Evolutionary conservation across 768 basidiomycete species (phyloP).

Genomic region (Mycena galopus): DNA sequence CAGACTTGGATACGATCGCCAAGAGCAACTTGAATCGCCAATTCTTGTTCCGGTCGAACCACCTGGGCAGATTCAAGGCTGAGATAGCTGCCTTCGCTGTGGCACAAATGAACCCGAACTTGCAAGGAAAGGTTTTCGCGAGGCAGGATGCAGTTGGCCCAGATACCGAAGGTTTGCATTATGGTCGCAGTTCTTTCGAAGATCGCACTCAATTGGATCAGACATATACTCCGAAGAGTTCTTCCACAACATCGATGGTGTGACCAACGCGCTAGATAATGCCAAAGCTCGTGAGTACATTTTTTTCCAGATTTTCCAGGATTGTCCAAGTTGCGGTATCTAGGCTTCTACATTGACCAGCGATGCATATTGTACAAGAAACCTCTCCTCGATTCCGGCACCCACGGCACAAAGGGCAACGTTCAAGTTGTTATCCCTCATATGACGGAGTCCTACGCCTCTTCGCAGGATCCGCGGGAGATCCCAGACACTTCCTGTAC

Average conservation of each 20-base stretch:
- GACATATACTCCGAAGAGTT: constrained; percentile 91
- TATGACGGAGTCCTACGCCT: constrained; percentile 95
- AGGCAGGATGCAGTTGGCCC: constrained; percentile 95
- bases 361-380: constrained; percentile 97
- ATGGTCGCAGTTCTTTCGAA: constrained; percentile 60
- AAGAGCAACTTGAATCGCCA: constrained; percentile 99
- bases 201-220: constrained; percentile 48
- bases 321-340: constrained; percentile 21
- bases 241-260: constrained; percentile 89
- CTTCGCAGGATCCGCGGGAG: constrained; percentile 98
- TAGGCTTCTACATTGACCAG: constrained; percentile 98
- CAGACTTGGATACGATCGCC: constrained; percentile 98
- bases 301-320: background rate
- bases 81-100: constrained; percentile 94
- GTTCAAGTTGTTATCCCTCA: constrained; percentile 95
- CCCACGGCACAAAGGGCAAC: constrained; percentile 98
- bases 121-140: constrained; percentile 86
- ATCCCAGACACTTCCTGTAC: constrained; percentile 97
- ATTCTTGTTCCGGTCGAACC: constrained; percentile 97
- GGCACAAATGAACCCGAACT: constrained; percentile 94
- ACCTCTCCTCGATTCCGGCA: constrained; percentile 96
- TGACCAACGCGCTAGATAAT: constrained; percentile 98
- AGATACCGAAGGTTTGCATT: constrained; percentile 87
- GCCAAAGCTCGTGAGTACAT: constrained; percentile 90
- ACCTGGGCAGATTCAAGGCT: constrained; percentile 96